These are phyloP conservation scores for Houttuynia cordata DNA, from an alignment of 164 flowering plant genomes.

Conservation along the genomic window DNA sequence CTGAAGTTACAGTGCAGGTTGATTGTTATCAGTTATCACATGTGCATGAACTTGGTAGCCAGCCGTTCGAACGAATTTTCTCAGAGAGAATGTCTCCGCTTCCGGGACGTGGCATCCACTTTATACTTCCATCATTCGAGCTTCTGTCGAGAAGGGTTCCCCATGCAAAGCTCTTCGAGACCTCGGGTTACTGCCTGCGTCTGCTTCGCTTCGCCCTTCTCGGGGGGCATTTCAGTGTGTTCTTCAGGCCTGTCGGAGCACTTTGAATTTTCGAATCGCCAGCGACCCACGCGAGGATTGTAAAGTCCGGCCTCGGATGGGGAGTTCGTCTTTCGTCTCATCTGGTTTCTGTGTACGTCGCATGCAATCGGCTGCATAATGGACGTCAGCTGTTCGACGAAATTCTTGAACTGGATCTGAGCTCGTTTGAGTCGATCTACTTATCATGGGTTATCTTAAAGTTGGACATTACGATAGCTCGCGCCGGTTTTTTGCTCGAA, in stretches of 20 bases:
- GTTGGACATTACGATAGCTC: slow-evolving; percentile 40
- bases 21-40: too few species aligned
- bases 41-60: too few species aligned
- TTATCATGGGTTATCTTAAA: slow-evolving; percentile 31
- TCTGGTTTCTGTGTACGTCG: slow-evolving; percentile 26
- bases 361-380: slow-evolving; percentile 9
- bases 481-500: slow-evolving; percentile 28
- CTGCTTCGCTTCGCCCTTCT: slow-evolving; percentile 3
- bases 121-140: slow-evolving; percentile 11
- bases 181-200: slow-evolving; percentile 7
- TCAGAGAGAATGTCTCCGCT: too few species aligned
- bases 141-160: slow-evolving; percentile 22
- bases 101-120: slow-evolving; percentile 1
- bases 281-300: slow-evolving; percentile 13
- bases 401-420: slow-evolving; percentile 13
- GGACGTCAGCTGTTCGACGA: slow-evolving; percentile 28
- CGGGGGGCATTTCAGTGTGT: slow-evolving; percentile 8
- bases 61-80: too few species aligned
- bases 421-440: slow-evolving; percentile 23
- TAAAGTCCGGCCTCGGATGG: slow-evolving; percentile 35
- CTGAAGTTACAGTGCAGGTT: too few species aligned
- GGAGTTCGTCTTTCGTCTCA: slow-evolving; percentile 26
- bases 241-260: slow-evolving; percentile 17
- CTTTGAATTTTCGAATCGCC: slow-evolving; percentile 1
- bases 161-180: slow-evolving; percentile 15